Base-by-base conservation (phyloP, 129 eudicot species). In the Flaveria linearis region DNA sequence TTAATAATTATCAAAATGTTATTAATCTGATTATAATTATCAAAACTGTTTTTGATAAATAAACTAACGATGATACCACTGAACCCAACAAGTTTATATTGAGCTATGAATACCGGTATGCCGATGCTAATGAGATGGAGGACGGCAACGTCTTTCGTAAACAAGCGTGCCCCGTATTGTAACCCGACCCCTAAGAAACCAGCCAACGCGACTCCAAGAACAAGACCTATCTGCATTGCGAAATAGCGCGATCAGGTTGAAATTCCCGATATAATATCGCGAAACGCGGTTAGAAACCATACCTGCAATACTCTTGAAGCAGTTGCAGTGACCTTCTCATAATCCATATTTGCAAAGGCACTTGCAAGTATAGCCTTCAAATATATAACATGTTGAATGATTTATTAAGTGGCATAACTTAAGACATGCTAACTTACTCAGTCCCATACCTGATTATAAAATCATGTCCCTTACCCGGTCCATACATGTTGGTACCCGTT, bases 291-390 rank as follows among this genome's bases (percentile, higher is more conserved):
- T 46, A 64, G 49, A 64, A 33, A 64, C 53, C 13, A 0, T 62
- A 86, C 93, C 93, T 88, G 96, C 46, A 88, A 76, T 43, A 90
- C 93, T 50, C 96, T 78, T 60, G 93, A 79, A 57, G 93, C 93
- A 3, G 93, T 90, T 78, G 89, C 83, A 10, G 80, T 72, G 23
- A 87, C 88, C 77, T 82, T 69, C 55, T 80, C 82, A 56, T 80
- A 82, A 79, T 90, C 93, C 78, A 72, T 80, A 66, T 76, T 82
- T 5, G 96, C 91, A 81, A 90, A 88, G 6, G 96, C 93, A 69
- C 93, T 86, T 22, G 96, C 96, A 62, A 90, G 85, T 57, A 90
- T 88, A 14, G 96, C 93, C 96, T 88, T 63, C 77, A 63, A 39
- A 50, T 7, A 73, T 39, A 46, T 1, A 50, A 39, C 14, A 18